Evolutionary conservation across 2,329 filamentous ascomycete genomes (phyloP).

Genomic region (Huntiella savannae): DNA sequence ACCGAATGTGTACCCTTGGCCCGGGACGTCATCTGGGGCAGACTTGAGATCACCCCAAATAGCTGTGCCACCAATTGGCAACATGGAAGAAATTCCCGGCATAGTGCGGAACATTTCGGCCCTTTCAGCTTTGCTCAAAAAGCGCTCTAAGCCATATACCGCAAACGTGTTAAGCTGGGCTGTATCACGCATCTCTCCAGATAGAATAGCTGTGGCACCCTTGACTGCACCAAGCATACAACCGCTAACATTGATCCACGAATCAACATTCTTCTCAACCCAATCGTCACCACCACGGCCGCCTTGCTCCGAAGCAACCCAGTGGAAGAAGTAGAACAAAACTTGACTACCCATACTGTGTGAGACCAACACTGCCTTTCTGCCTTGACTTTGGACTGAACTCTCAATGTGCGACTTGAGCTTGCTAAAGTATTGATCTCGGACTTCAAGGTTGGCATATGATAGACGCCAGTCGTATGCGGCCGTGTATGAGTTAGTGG

Average conservation of each 20-base stretch:
- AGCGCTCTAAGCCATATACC: slow-evolving; percentile 91
- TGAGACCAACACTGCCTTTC: slow-evolving; percentile 71
- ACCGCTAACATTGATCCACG: slow-evolving; percentile 95
- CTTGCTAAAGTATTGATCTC: slow-evolving; percentile 86
- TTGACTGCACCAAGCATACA: slow-evolving; percentile 95
- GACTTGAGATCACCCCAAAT: slow-evolving; percentile 85
- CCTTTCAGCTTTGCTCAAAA: slow-evolving; percentile 74
- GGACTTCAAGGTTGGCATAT: slow-evolving; percentile 71
- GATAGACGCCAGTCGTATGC: slow-evolving; percentile 84
- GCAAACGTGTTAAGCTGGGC: slow-evolving; percentile 92
- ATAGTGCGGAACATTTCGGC: slow-evolving; percentile 90
- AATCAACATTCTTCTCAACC: slow-evolving; percentile 79
- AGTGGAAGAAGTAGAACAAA: slow-evolving; percentile 62
- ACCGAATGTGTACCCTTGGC: slow-evolving; percentile 56
- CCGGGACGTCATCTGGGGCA: slow-evolving; percentile 70
- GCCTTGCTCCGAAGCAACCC: slow-evolving; percentile 60
- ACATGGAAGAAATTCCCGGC: slow-evolving; percentile 92
- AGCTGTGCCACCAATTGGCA: slow-evolving; percentile 79
- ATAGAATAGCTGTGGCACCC: slow-evolving; percentile 73
- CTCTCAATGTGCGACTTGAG: slow-evolving; percentile 83
- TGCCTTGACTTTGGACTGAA: slow-evolving; percentile 49
- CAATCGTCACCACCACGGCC: slow-evolving; percentile 69
- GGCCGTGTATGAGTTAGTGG: slow-evolving; percentile 51
- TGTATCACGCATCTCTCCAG: slow-evolving; percentile 96
- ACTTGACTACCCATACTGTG: slow-evolving; percentile 98